These are phyloP conservation scores for Ophiostoma piceae DNA, from an alignment of 2,329 filamentous ascomycete species.

Conservation along the genomic window DNA sequence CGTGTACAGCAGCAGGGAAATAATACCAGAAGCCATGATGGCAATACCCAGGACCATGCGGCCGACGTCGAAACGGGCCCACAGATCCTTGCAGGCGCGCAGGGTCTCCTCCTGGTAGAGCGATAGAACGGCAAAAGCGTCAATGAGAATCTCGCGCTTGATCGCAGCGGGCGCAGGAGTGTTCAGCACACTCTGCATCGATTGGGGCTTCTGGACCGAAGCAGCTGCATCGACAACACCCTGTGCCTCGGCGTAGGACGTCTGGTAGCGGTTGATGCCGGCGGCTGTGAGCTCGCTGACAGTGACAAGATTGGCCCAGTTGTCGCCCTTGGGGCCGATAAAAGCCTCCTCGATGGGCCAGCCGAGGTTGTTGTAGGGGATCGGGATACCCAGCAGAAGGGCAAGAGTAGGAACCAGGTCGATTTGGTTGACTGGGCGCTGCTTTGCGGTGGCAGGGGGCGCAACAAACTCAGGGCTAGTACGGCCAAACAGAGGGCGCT, in stretches of 20 bases:
- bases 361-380: constrained; percentile 94
- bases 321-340: constrained; percentile 59
- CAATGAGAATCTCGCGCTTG: constrained; percentile 25
- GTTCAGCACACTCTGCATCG: constrained; percentile 42
- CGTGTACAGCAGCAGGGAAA: constrained; percentile 68
- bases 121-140: constrained; percentile 55
- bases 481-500: constrained; percentile 76
- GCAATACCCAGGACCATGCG: constrained; percentile 77
- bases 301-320: constrained; percentile 70
- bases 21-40: constrained; percentile 63
- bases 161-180: constrained; percentile 32
- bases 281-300: constrained; percentile 74
- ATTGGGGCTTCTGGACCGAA: constrained; percentile 43
- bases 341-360: constrained; percentile 93
- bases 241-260: constrained; percentile 69
- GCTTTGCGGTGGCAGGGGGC: constrained; percentile 68
- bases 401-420: constrained; percentile 91
- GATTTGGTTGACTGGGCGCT: constrained; percentile 74
- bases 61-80: constrained; percentile 85
- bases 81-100: constrained; percentile 71
- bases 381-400: constrained; percentile 80
- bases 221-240: constrained; percentile 59
- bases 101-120: constrained; percentile 76
- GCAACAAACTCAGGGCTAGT: constrained; percentile 54
- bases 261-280: constrained; percentile 84